Percentiles rank a stretch among this genome's conserved stretches.
These are phyloP conservation scores for Trichomonas gallinae DNA, from an alignment of 208 protist species.

Conservation along the genomic window DNA sequence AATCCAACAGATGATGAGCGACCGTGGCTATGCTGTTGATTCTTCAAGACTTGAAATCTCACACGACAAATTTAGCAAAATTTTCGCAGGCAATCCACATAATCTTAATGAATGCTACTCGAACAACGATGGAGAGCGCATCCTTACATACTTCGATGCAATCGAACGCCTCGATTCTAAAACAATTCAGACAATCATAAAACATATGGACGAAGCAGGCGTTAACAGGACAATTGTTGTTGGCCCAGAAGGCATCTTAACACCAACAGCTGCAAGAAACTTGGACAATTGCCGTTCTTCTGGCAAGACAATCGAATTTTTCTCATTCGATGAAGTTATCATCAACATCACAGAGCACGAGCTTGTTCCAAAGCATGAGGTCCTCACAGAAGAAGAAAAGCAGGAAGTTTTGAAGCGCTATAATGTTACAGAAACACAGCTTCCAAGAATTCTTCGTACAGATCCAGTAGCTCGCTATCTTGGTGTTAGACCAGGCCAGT, in stretches of 20 bases:
- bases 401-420: slow-evolving; percentile 36
- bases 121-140: not conserved
- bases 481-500: slow-evolving; percentile 63
- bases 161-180: not conserved
- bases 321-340: slow-evolving; percentile 75
- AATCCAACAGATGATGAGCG: slow-evolving; percentile 23
- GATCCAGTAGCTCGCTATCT: slow-evolving; percentile 88
- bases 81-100: not conserved
- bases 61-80: not conserved
- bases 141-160: not conserved
- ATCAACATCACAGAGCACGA: slow-evolving; percentile 91
- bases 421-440: slow-evolving; percentile 71
- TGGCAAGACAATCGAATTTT: slow-evolving; percentile 59
- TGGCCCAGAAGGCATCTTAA: not conserved
- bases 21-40: not conserved
- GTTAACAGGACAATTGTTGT: not conserved
- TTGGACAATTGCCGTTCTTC: not conserved
- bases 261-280: not conserved
- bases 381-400: slow-evolving; percentile 55
- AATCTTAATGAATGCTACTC: not conserved
- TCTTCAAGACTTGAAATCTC: not conserved
- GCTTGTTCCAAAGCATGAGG: slow-evolving; percentile 78
- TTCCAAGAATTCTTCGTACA: slow-evolving; percentile 72
- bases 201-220: not conserved
- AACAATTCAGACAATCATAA: not conserved